Base-by-base conservation (phyloP, 306 rosid species). In the Nissolia schottii region DNA sequence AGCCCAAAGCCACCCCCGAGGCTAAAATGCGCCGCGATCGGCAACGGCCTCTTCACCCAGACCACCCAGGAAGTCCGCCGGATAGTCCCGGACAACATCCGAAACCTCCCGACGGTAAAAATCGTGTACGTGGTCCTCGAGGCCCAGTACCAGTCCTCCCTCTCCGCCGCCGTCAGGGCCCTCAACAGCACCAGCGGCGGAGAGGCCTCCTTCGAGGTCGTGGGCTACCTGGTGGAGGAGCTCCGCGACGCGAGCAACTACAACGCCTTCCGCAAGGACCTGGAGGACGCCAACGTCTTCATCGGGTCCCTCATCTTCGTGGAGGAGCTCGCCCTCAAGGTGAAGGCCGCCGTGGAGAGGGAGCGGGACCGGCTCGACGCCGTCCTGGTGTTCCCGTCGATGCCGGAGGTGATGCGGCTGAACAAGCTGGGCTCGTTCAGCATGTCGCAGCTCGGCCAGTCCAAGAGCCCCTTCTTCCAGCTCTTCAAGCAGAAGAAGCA, bases 341-440 rank as follows among this genome's bases (percentile, higher is more conserved):
- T 95, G 10, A 95, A 88, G 69, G 82, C 79, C 3, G 99, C 97
- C 0, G 99, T 95, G 55, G 99, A 95, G 85, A 88, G 87, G 61
- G 89, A 91, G 20, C 78, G 97, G 74, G 99, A 95, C 7, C 81
- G 96, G 28, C 89, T 95, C 56, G 96, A 95, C 65, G 99, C 99
- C 15, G 99, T 95, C 29, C 61, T 91, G 74, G 99, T 95, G 79
- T 95, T 95, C 32, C 99, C 99, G 28, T 95, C 99, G 67, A 95
- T 95, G 99, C 99, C 99, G 41, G 97, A 95, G 41, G 99, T 95
- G 7, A 91, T 95, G 99, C 88, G 99, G 72, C 84, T 95, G 2
- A 95, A 89, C 85, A 94, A 94, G 50, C 70, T 94, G 67, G 97
- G 97, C 0, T 88, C 97, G 3, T 91, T 95, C 66, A 91, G 96